A percentile compares a stretch with the other conserved stretches of the same genome.
phyloP scores from a whole-genome alignment of 2,329 filamentous ascomycete species.

The Gnomoniopsis smithogilvyi region DNA sequence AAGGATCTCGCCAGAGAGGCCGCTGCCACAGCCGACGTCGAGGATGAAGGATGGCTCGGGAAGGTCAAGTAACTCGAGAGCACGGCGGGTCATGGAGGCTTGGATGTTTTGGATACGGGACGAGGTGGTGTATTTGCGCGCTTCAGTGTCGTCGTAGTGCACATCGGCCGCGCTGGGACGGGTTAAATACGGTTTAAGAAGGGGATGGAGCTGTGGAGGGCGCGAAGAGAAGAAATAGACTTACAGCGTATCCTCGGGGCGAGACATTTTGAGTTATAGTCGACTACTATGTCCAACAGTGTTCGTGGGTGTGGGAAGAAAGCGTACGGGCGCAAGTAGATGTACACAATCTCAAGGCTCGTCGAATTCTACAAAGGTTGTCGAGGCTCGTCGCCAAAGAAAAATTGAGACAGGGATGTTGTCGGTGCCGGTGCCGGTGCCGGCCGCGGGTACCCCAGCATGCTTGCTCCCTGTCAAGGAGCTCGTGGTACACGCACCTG shows the following conservation, averaged over 20 bases:
- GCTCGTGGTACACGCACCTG: neutral
- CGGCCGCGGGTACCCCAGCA: neutral
- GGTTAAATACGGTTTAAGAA: too few relatives aligned
- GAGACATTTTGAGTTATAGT: constrained; percentile 64
- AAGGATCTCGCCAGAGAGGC: constrained; percentile 90
- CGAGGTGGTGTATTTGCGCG: constrained; percentile 94
- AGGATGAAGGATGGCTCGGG: constrained; percentile 80
- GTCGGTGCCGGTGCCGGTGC: neutral
- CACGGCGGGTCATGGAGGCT: constrained; percentile 88
- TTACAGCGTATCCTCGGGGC: constrained; percentile 92
- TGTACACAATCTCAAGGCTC: neutral
- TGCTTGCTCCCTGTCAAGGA: neutral
- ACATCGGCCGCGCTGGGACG: constrained; percentile 78
- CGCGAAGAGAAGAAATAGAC: constrained; percentile 27
- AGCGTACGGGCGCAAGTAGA: too few relatives aligned
- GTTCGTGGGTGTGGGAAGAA: neutral
- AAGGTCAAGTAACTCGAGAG: constrained; percentile 86
- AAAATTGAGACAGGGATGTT: neutral
- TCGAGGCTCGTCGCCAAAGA: neutral
- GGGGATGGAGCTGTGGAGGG: constrained; percentile 17
- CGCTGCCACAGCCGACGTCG: constrained; percentile 94
- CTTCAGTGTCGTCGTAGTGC: constrained; percentile 95
- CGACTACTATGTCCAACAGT: neutral
- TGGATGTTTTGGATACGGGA: constrained; percentile 96
- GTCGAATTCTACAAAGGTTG: neutral